Conservation (phyloP, 2,329 filamentous ascomycete species). For the Pestalotiopsis sp. region DNA sequence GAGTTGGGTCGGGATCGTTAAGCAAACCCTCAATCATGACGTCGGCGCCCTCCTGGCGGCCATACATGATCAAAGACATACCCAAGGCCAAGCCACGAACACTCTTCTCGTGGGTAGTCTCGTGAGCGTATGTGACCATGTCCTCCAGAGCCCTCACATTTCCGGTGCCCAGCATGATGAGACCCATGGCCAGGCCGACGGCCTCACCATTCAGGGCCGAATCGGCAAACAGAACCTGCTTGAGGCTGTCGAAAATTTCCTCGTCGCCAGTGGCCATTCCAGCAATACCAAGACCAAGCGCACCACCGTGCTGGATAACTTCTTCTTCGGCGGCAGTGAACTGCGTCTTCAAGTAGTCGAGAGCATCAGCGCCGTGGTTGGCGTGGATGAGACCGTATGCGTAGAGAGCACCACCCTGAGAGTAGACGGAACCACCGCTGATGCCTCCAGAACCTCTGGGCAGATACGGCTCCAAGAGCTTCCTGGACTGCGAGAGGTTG, state of each 20-base stretch:
- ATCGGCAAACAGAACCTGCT: conserved; percentile 86
- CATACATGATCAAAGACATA: conserved; percentile 99
- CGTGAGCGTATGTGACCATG: conserved; percentile 97
- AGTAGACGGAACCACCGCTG: conserved; percentile 85
- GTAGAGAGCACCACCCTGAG: conserved; percentile 93
- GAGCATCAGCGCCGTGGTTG: conserved; percentile 91
- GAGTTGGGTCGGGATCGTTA: conserved; percentile 88
- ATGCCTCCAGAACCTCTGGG: conserved; percentile 71
- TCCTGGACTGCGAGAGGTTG: conserved; percentile 90
- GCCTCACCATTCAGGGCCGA: conserved; percentile 97
- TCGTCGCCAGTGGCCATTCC: conserved; percentile 96
- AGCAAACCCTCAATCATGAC: conserved; percentile 92
- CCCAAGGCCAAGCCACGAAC: conserved; percentile 93
- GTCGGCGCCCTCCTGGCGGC: conserved; percentile 91
- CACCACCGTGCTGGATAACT: conserved; percentile 95
- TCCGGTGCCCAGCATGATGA: conserved; percentile 98
- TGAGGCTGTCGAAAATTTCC: conserved; percentile 89
- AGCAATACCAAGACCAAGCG: conserved; percentile 91
- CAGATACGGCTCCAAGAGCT: conserved; percentile 92
- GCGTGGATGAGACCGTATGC: conserved; percentile 96
- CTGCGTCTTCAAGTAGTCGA: conserved; percentile 76
- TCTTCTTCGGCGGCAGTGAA: conserved; percentile 82
- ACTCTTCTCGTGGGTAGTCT: conserved; percentile 98
- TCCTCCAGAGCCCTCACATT: conserved; percentile 91
- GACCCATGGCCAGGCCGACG: conserved; percentile 92